Evolutionary conservation across 371 early-diverging fungal genomes (phyloP).

Genomic region (Rhizopus delemar): DNA sequence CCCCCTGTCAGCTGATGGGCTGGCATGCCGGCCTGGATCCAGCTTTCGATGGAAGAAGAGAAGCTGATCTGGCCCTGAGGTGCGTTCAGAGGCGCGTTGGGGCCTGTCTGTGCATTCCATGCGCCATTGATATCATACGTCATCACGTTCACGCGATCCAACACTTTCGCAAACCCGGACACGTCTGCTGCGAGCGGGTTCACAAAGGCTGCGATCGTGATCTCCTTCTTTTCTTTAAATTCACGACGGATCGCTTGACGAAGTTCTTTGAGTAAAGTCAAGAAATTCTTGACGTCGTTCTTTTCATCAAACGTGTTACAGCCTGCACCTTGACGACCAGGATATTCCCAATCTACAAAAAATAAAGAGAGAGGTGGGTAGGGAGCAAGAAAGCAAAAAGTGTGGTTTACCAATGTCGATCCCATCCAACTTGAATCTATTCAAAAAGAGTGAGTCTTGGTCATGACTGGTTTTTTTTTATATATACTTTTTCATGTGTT

Average conservation of each 20-base stretch:
- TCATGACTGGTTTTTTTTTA: background rate
- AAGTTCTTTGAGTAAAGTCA: slow-evolving; percentile 56
- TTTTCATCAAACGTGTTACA: slow-evolving; percentile 47
- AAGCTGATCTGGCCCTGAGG: slow-evolving; percentile 37
- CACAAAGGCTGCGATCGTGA: slow-evolving; percentile 59
- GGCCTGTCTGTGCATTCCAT: slow-evolving; percentile 47
- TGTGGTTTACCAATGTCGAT: slow-evolving; percentile 36
- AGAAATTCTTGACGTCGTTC: slow-evolving; percentile 49
- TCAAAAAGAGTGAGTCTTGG: slow-evolving; percentile 1
- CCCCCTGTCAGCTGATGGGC: slow-evolving; percentile 62
- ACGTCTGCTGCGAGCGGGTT: slow-evolving; percentile 53
- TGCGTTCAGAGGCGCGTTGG: slow-evolving; percentile 57
- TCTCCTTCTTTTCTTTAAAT: slow-evolving; percentile 52
- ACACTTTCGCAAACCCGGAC: slow-evolving; percentile 50
- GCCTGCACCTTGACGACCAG: slow-evolving; percentile 56
- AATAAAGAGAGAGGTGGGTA: background rate
- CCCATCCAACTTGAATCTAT: slow-evolving; percentile 31
- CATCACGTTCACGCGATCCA: slow-evolving; percentile 66
- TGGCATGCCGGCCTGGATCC: slow-evolving; percentile 62
- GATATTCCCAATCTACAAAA: slow-evolving; percentile 64
- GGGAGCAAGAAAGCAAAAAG: too few relatives aligned
- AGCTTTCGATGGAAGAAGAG: slow-evolving; percentile 48
- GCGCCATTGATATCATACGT: slow-evolving; percentile 61
- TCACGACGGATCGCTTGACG: slow-evolving; percentile 57
- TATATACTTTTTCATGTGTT: slow-evolving; percentile 25